These are phyloP conservation scores for Globisporangium polare DNA, from an alignment of 352 stramenopile species.

Conservation along the genomic window DNA sequence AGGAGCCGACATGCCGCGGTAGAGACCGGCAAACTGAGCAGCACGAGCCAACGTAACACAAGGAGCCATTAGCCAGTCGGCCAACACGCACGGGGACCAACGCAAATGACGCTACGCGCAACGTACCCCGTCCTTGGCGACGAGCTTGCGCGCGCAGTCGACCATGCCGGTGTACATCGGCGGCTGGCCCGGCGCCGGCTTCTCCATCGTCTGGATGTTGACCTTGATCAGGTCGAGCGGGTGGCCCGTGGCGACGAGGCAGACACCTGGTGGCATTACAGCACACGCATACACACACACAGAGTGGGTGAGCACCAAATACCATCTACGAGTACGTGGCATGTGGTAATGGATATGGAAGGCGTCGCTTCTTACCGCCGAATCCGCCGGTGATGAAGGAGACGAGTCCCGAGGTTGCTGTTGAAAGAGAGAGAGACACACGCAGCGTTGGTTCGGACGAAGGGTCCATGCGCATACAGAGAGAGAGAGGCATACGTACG, in stretches of 20 bases:
- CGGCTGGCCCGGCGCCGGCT: conserved; percentile 52
- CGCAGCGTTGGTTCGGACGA: conserved; percentile 1
- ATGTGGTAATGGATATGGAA: not conserved
- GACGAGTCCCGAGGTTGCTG: conserved; percentile 85
- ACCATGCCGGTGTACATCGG: conserved; percentile 82
- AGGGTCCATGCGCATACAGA: not conserved
- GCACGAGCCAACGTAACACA: conserved; percentile 14
- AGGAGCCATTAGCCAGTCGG: not conserved
- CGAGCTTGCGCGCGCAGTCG: conserved; percentile 91
- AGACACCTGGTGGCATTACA: conserved; percentile 54
- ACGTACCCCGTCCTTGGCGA: conserved; percentile 90
- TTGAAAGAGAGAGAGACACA: not conserved
- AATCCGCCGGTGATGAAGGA: conserved; percentile 94
- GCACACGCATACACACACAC: not conserved
- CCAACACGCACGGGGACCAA: not conserved
- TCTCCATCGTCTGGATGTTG: conserved; percentile 90
- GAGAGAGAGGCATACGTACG: conserved; percentile 5
- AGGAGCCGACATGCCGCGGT: conserved; percentile 94
- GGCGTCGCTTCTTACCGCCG: conserved; percentile 43
- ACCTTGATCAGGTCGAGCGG: conserved; percentile 96
- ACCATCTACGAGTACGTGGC: not conserved
- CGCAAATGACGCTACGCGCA: not conserved
- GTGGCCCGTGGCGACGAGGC: conserved; percentile 91
- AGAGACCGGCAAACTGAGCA: conserved; percentile 75
- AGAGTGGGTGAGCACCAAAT: not conserved